phyloP scores from a whole-genome alignment of 1,284 basidiomycete genomes.

The Ceratobasidium sp. region DNA sequence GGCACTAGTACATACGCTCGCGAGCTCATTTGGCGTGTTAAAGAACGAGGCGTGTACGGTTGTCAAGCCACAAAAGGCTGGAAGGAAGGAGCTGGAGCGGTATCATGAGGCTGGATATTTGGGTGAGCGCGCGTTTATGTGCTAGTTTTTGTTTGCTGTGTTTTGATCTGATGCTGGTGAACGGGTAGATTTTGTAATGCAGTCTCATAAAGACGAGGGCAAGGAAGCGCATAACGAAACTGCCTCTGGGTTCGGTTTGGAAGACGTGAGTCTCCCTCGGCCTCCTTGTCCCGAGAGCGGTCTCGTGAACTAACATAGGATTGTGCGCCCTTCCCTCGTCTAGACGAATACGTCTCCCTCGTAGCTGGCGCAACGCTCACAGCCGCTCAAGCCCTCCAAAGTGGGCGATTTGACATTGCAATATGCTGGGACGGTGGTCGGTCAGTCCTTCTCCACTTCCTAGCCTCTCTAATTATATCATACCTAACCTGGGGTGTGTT shows the following conservation, averaged over 20 bases:
- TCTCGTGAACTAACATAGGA: constrained; percentile 66
- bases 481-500: too few species aligned
- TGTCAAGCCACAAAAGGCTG: constrained; percentile 68
- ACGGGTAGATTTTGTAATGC: constrained; percentile 57
- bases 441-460: constrained; percentile 56
- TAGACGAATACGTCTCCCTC: constrained; percentile 77
- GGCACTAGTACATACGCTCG: constrained; percentile 80
- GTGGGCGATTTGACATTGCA: constrained; percentile 70
- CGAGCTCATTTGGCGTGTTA: constrained; percentile 71
- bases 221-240: constrained; percentile 43
- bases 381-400: constrained; percentile 73
- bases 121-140: constrained; percentile 52
- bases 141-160: too few species aligned
- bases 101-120: constrained; percentile 61
- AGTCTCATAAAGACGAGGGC: constrained; percentile 62
- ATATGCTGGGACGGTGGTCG: constrained; percentile 90
- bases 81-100: constrained; percentile 55
- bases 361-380: constrained; percentile 84
- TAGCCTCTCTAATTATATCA: background rate
- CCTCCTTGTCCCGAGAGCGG: constrained; percentile 6
- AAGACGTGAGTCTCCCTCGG: constrained; percentile 66
- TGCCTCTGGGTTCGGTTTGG: constrained; percentile 70
- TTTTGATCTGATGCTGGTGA: background rate
- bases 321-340: constrained; percentile 79
- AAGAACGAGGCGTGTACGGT: constrained; percentile 60